Evolutionary conservation across 2,329 filamentous ascomycete species (phyloP), one percentile per base, ranked within the genome.

Genomic region (Leptosphaerulina australis): DNA sequence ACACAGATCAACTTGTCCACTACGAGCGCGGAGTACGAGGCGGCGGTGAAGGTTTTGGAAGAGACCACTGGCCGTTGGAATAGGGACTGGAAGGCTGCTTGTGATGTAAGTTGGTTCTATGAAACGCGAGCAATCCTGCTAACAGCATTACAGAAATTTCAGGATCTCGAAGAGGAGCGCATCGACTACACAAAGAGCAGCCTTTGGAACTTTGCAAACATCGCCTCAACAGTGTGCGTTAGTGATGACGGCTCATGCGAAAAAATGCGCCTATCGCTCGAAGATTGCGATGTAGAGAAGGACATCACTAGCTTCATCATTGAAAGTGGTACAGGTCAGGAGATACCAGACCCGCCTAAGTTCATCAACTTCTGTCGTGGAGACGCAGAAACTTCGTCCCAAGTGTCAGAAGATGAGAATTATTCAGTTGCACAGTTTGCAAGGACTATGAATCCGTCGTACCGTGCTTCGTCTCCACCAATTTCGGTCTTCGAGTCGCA

Each of bases 311-410:
- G 75, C 56, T 99, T 99, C 77, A 99, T 99, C 75, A 88, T 82
- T 56, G 91, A 96, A 37, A 83, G 77, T 58, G 93, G 93, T 17
- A 99, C 94, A 2, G 92, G 94, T 4, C 93, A 97, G 73, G 95
- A 99, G 72, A 99, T 99, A 36, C 95, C 94, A 1, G 94, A 97
- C 71, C 85, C 94, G 18, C 94, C 94, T 33, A 97, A 91, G 73
- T 99, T 97, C 73, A 97, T 99, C 83, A 97, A 99, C 78, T 99
- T 97, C 73, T 95, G 91, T 71, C 88, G 94, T 9, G 94, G 93
- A 12, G 92, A 96, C 70, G 81, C 81, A 45, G 94, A 99, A 62
- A 86, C 84, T 28, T 85, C 86, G 60, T 97, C 93, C 1, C 90
- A 94, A 56, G 79, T 83, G 9, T 93, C 90, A 0, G 91, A 96